Evolutionary conservation across 768 basidiomycete species (phyloP).

Genomic region (Phaeolepiota aurea): DNA sequence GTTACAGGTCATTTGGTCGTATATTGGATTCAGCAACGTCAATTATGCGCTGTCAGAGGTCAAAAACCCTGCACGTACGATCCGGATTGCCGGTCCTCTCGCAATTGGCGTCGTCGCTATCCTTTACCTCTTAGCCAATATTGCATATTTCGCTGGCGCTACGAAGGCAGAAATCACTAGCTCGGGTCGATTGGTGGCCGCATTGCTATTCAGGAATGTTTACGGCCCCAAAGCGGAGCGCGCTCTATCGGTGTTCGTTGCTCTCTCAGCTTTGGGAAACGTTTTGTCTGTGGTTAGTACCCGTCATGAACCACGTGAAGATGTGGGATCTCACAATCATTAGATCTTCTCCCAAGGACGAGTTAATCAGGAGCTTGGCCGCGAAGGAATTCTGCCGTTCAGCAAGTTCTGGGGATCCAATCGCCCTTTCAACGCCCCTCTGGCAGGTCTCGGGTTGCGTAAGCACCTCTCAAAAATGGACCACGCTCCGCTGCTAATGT

Average conservation of each 20-base stretch:
- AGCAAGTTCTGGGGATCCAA: slow-evolving; percentile 55
- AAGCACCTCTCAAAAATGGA: slow-evolving; percentile 16
- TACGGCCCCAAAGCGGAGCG: slow-evolving; percentile 48
- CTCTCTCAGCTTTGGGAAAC: slow-evolving; percentile 46
- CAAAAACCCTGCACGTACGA: slow-evolving; percentile 49
- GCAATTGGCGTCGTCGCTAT: slow-evolving; percentile 46
- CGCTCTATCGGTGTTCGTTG: slow-evolving; percentile 27
- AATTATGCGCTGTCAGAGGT: slow-evolving; percentile 64
- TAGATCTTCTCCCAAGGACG: slow-evolving; percentile 21
- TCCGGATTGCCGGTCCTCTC: slow-evolving; percentile 57
- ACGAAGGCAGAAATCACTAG: slow-evolving; percentile 53
- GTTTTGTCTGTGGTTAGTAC: slow-evolving; percentile 31
- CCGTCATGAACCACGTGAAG: slow-evolving; percentile 22
- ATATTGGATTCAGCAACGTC: slow-evolving; percentile 56
- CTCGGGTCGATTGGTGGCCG: slow-evolving; percentile 54
- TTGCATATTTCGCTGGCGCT: slow-evolving; percentile 64
- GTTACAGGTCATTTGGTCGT: slow-evolving; percentile 39
- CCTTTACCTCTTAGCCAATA: slow-evolving; percentile 52
- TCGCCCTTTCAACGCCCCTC: slow-evolving; percentile 52
- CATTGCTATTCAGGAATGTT: slow-evolving; percentile 59
- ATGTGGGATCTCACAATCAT: slow-evolving; percentile 12
- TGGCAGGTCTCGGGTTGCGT: slow-evolving; percentile 46
- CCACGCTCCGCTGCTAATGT: too few species aligned
- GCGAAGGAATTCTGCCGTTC: slow-evolving; percentile 54
- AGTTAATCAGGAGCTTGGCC: slow-evolving; percentile 56